Evolutionary conservation across 129 eudicot species (phyloP), one percentile per base, ranked within the genome.

Genomic region (Centrapalus pauciflorus): DNA sequence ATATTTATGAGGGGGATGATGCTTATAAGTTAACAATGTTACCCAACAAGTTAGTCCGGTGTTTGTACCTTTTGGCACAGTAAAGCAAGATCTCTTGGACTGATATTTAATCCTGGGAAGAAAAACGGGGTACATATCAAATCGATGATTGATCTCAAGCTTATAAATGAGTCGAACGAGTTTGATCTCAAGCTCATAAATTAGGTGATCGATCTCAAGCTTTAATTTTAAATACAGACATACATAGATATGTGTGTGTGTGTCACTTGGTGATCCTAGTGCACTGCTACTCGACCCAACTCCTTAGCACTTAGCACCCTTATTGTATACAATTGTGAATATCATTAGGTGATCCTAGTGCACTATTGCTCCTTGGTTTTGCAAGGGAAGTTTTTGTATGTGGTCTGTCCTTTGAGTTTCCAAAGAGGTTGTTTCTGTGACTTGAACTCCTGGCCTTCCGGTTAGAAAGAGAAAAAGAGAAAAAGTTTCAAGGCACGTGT

Each of bases 21-120:
- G 2, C n/a, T 40, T 25, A 41, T 24, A 26, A 25, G 3, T 4
- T 6, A 14, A 41, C 3, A 6, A 5, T 41, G 28, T n/a, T 3
- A 41, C 27, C 11, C n/a, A 55, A 43, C 9, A 37, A 6, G 16
- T 34, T 46, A 55, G 33, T 64, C 16, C 2, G 30, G 21, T 46
- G n/a, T 19, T 40, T 56, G 50, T 51, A 82, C 92, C 89, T 82
- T 88, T 76, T 88, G 96, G 82, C 93, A 88, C 46, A 88, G 93
- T 66, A 88, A 69, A 29, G 96, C 87, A 68, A 88, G 96, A 32
- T 88, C 79, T 69, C 89, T 77, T 8, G 93, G 82, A 49, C 66
- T 49, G 72, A 88, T 69, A 33, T 74, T 59, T 64, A 85, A 61
- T 34, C 96, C 92, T 88, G 80, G 59, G 66, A 81, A 35, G 20